Evolutionary conservation across 805 yeast genomes (phyloP), one percentile per base, ranked within the genome.

Genomic region (Candida patagonica): DNA sequence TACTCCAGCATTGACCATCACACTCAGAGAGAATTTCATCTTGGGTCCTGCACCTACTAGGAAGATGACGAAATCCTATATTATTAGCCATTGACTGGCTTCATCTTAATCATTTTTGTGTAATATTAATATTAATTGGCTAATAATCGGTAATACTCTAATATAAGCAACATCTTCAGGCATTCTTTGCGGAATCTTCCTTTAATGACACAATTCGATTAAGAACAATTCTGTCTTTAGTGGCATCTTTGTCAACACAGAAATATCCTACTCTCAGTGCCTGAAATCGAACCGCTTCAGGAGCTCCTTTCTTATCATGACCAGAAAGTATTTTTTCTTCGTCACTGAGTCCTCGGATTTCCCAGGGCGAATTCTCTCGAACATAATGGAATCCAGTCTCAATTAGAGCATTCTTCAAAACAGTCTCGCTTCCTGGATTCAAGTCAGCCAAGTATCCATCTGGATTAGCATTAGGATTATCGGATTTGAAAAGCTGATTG

Each of bases 251-350:
- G 60, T 92, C 98, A 59, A 86, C 61, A 56, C 95, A 79, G 74
- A 87, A 92, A 63, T 92, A 92, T 23, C 98, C 98, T 34, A 85
- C 89, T 66, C 98, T 78, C 62, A 92, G 74, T 23, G 95, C 98
- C 68, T 92, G 98, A 86, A 92, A 92, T 63, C 98, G 76, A 24
- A 84, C 86, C n/a, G 88, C 74, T 60, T 88, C 94, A 34, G 77
- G 74, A 3, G 76, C 72, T 16, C 71, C 62, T 47, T 70, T 64
- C 25, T 70, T 70, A 29, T 63, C 62, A 44, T 72, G 70, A 59
- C 92, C 96, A 50, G 73, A 69, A 49, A 87, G 80, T 55, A 71
- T 70, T 58, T 86, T 84, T 47, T 79, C 79, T 29, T 71, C 66
- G 37, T 76, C 71, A 26, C 66, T 70, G 29, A 70, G 69, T 24